Evolutionary conservation across 2,329 filamentous ascomycete species (phyloP), one percentile per base, ranked within the genome.

Genomic region (Botrytis medusae): DNA sequence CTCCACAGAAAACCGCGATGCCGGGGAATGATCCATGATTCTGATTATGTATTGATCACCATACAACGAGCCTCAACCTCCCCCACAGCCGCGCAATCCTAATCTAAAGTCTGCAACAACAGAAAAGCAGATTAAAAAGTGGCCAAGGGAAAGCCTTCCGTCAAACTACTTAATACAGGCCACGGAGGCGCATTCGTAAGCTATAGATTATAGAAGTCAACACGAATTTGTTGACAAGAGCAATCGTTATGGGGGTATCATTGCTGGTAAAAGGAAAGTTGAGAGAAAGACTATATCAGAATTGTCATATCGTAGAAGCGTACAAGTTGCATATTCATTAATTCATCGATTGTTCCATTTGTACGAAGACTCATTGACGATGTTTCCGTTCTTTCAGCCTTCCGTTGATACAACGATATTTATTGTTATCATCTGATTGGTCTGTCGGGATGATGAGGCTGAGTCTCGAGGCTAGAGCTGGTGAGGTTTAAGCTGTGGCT

Each of bases 1-100:
- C 78, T 87, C 86, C 71, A 83, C 80, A 73, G 86, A 87, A 75
- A 79, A 82, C 78, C 84, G 83, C 69, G 83, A 81, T 67, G 82
- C 81, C 74, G 84, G 80, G 73, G 83, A 84, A 75, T 62, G 64
- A 57, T 84, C 82, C 83, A 84, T 84, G 71, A 73, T 79, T 73
- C 54, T 51, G 54, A 71, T 72, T 72, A 62, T 73, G 18, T 54
- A 37, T 73, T 57, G 61, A 59, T 62, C 42, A 42, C 37, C 32
- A 48, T 42, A n/a, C 59, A 40, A 44, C 61, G 42, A 72, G 72
- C 74, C 74, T 76, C 77, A 74, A 74, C 76, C 77, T 78, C 76
- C 77, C 75, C 77, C 75, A 70, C 74, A 64, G 54, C 72, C 74
- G 69, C 72, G 61, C 69, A 69, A 70, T 72, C 29, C 10, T 25